phyloP scores from a whole-genome alignment of 169 alveolate species.

The Eimeria tenella region DNA sequence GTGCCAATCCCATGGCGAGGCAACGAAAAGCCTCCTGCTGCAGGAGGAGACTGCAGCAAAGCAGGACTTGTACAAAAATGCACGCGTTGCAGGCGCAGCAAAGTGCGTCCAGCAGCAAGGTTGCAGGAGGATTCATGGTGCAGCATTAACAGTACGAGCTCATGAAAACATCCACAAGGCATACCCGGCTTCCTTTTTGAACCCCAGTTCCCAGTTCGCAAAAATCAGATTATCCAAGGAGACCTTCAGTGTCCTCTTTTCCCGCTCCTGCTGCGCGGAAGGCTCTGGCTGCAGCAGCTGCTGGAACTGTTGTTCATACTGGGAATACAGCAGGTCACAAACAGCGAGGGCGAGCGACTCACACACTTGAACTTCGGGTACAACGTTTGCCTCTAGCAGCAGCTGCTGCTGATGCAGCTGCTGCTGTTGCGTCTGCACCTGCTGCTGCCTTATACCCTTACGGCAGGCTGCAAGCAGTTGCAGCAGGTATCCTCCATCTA shows the following conservation, averaged over 20 bases:
- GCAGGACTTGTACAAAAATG: neutral
- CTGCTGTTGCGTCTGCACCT: constrained; percentile 52
- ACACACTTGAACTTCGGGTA: constrained; percentile 40
- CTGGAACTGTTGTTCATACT: constrained; percentile 51
- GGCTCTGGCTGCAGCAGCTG: constrained; percentile 21
- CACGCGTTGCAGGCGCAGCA: neutral
- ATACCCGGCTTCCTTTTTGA: constrained; percentile 48
- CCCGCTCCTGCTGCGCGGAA: constrained; percentile 1
- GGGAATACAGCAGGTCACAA: constrained; percentile 50
- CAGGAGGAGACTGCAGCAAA: constrained; percentile 68
- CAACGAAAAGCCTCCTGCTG: constrained; percentile 75
- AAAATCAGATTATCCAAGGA: constrained; percentile 33
- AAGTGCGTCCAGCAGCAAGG: neutral
- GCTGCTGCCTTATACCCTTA: constrained; percentile 53
- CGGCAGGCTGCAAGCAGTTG: constrained; percentile 67
- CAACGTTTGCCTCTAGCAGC: neutral
- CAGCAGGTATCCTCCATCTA: constrained; percentile 11
- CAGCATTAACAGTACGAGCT: neutral
- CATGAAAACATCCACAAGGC: neutral
- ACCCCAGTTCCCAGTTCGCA: constrained; percentile 48
- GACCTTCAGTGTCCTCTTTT: constrained; percentile 6
- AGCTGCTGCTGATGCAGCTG: constrained; percentile 27
- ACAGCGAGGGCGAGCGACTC: constrained; percentile 51
- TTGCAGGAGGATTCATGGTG: neutral
- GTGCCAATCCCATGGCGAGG: constrained; percentile 5